Evolutionary conservation across 495 filamentous ascomycete species (phyloP).

Genomic region (Tuber borchii): DNA sequence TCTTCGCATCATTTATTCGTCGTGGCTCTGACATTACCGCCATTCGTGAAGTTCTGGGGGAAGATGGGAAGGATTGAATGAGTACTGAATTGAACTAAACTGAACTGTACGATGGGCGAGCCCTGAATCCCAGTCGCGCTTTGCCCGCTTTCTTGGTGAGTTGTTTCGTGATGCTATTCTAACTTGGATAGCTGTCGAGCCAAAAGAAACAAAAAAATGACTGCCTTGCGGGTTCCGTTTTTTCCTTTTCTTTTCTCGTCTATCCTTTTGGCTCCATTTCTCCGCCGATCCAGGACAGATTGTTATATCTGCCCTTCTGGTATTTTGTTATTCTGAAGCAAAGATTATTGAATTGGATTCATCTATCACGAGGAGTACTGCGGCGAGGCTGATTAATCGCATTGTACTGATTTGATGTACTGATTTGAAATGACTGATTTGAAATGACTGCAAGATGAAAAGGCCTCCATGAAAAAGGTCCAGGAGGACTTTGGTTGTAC

Average conservation of each 20-base stretch:
- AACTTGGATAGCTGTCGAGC: background rate
- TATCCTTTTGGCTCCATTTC: background rate
- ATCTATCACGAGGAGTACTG: background rate
- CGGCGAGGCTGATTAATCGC: background rate
- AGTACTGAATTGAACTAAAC: background rate
- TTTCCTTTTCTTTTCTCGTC: background rate
- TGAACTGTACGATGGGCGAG: background rate
- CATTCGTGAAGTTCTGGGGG: constrained; percentile 84
- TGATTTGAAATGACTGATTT: background rate
- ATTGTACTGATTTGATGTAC: constrained; percentile 4
- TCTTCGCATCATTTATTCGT: constrained; percentile 98
- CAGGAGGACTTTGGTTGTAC: background rate
- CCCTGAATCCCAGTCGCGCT: background rate
- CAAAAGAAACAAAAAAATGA: background rate
- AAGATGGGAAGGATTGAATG: constrained; percentile 66
- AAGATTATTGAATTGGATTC: background rate
- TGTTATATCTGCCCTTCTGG: background rate
- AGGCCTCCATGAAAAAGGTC: background rate
- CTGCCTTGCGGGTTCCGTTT: background rate
- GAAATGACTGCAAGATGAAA: background rate
- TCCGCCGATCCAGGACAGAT: background rate
- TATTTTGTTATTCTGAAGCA: background rate
- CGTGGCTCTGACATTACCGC: constrained; percentile 80
- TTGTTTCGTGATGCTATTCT: background rate
- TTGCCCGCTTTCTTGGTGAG: background rate